These are phyloP conservation scores for Clausena lansium DNA, from an alignment of 345 rosid species.

Conservation along the genomic window DNA sequence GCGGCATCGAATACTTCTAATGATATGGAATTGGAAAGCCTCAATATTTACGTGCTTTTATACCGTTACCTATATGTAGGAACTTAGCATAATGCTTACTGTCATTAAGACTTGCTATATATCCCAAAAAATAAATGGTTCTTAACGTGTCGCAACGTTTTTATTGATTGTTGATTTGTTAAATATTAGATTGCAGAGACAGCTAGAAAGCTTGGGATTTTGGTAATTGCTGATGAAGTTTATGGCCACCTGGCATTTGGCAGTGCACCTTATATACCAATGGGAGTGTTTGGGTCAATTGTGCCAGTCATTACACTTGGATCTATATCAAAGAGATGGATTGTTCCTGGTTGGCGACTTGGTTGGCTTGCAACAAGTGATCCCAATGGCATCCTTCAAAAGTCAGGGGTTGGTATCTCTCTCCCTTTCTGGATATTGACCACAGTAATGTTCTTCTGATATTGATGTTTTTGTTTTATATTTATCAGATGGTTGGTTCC, in stretches of 20 bases:
- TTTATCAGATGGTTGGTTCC: conserved; percentile 24
- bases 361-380: conserved; percentile 61
- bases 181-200: conserved; percentile 49
- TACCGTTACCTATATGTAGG: too few relatives aligned
- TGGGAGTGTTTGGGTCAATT: conserved; percentile 56
- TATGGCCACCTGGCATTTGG: conserved; percentile 53
- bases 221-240: conserved; percentile 66
- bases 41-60: too few relatives aligned
- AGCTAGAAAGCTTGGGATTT: conserved; percentile 46
- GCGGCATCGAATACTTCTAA: too few relatives aligned
- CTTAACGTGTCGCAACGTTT: too few relatives aligned
- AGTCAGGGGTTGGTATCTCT: conserved; percentile 34
- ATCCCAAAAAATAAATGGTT: too few relatives aligned
- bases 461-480: neutral
- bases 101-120: too few relatives aligned
- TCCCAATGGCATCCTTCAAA: conserved; percentile 39
- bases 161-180: neutral
- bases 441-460: neutral
- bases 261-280: conserved; percentile 44
- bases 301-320: conserved; percentile 64
- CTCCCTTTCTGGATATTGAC: neutral
- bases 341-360: conserved; percentile 70
- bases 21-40: too few relatives aligned
- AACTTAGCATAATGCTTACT: too few relatives aligned
- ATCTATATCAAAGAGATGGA: conserved; percentile 66